Evolutionary conservation across 495 filamentous ascomycete species (phyloP).

Genomic region (Annulohypoxylon maeteangense): DNA sequence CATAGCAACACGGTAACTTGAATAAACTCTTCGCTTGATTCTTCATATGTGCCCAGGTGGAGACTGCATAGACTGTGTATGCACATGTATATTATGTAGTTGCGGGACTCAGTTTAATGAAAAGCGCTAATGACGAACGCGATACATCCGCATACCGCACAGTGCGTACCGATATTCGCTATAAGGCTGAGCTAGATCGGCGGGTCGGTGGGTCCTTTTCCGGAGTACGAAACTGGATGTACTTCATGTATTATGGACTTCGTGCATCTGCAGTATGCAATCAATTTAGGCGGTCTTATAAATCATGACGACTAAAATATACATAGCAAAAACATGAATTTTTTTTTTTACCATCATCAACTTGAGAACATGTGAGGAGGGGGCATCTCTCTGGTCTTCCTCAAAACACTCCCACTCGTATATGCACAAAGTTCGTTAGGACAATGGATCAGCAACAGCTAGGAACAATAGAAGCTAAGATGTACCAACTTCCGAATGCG

Average conservation of each 20-base stretch:
- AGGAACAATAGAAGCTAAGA: conserved; percentile 8
- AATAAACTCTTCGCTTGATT: conserved; percentile 6
- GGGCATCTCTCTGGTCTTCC: not conserved
- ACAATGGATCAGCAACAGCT: conserved; percentile 7
- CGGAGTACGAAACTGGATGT: conserved; percentile 6
- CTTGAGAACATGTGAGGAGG: not conserved
- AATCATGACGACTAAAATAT: not conserved
- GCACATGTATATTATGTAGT: not conserved
- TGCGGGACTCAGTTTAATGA: conserved; percentile 40
- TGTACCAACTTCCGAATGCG: conserved; percentile 27
- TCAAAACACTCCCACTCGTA: not conserved
- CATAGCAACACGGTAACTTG: not conserved
- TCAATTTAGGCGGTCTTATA: not conserved
- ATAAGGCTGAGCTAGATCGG: conserved; percentile 44
- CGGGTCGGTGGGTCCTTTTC: conserved; percentile 28
- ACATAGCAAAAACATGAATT: not conserved
- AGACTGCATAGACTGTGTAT: conserved; percentile 8
- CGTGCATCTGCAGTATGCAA: conserved; percentile 4
- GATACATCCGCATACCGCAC: conserved; percentile 23
- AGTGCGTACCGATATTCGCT: conserved; percentile 32
- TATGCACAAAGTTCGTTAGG: conserved; percentile 11
- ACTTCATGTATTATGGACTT: not conserved
- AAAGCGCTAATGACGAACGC: conserved; percentile 41
- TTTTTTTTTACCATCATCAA: not conserved
- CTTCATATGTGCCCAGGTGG: conserved; percentile 29